These are phyloP conservation scores for Neofusicoccum ribis DNA, from an alignment of 2,329 filamentous ascomycete genomes.

Conservation along the genomic window DNA sequence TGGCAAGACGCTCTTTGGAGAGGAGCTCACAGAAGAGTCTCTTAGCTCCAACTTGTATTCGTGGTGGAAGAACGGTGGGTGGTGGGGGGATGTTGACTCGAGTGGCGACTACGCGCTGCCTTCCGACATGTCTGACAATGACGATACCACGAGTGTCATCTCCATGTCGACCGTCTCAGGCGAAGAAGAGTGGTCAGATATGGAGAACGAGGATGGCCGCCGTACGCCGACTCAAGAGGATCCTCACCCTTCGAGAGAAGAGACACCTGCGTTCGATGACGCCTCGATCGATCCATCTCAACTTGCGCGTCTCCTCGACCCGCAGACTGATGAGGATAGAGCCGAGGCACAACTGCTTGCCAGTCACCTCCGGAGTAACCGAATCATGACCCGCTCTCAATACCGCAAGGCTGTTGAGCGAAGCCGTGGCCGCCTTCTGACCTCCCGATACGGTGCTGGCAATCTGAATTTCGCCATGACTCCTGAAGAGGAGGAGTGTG, in stretches of 20 bases:
- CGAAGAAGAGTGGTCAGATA: slow-evolving; percentile 40
- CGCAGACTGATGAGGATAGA: slow-evolving; percentile 72
- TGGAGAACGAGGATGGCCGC: slow-evolving; percentile 53
- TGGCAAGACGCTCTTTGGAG: slow-evolving; percentile 26
- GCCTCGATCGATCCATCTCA: slow-evolving; percentile 64
- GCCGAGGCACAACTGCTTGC: slow-evolving; percentile 80
- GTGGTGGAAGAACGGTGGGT: slow-evolving; percentile 81
- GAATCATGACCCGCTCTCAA: slow-evolving; percentile 77
- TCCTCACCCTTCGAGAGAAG: slow-evolving; percentile 51
- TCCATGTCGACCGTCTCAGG: slow-evolving; percentile 59
- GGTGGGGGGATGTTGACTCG: slow-evolving; percentile 79
- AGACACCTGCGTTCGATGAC: slow-evolving; percentile 60
- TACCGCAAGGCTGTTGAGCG: slow-evolving; percentile 69
- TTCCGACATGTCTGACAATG: slow-evolving; percentile 51
- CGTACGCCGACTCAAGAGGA: slow-evolving; percentile 73
- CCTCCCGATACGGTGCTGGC: slow-evolving; percentile 35
- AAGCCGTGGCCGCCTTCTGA: slow-evolving; percentile 69
- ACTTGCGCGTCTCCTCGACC: slow-evolving; percentile 79
- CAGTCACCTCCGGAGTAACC: slow-evolving; percentile 70
- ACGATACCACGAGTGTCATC: slow-evolving; percentile 80
- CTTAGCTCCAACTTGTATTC: slow-evolving; percentile 75
- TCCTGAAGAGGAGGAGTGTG: slow-evolving; percentile 56
- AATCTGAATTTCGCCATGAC: slow-evolving; percentile 38
- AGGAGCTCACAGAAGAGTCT: slow-evolving; percentile 59
- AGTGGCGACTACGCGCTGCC: slow-evolving; percentile 74